Evolutionary conservation across 139 green algal species (phyloP), one percentile per base, ranked within the genome.

Genomic region (Eudorina sp.): DNA sequence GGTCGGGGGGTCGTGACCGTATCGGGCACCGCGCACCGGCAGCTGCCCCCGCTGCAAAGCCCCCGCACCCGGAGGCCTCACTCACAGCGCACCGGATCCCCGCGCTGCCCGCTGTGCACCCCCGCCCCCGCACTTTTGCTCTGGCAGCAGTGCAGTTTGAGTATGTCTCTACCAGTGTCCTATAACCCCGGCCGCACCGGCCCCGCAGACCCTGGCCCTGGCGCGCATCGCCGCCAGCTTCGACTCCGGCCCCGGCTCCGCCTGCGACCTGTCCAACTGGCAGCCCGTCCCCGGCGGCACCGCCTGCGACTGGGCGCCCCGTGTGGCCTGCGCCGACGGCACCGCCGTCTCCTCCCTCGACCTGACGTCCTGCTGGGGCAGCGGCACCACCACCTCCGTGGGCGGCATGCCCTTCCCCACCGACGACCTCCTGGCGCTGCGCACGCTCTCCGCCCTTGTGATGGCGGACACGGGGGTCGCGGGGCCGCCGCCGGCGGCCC

Each of bases 291-390:
- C 5, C 53, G 69, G 14, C 3, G 48, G 19, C 34, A 55, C 34
- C 27, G 55, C 78, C 2, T 85, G 78, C 78, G 58, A 53, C 55
- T 85, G 78, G 78, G 0, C 19, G 5, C 55, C 48, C 5, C 55
- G 55, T 13, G 78, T 85, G 21, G 40, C 0, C 29, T 74, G 78
- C 55, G 38, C 23, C 29, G 40, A 69, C 55, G 21, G 16, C 55
- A 0, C 11, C 38, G 5, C 36, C 27, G 55, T 85, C 7, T 58
- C 21, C 53, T n/a, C 31, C 4, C 36, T 85, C 1, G 43, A 85
- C 78, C 78, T 85, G 25, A 75, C 55, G 3, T n/a, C 25, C 9
- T 85, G 78, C 78, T 75, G 55, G 55, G 78, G 78, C 78, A 18
- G 6, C 3, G 53, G 9, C 40, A 41, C 41, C 78, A 27, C 7